Evolutionary conservation across 345 rosid species (phyloP).

Genomic region (Chamaenerion angustifolium): DNA sequence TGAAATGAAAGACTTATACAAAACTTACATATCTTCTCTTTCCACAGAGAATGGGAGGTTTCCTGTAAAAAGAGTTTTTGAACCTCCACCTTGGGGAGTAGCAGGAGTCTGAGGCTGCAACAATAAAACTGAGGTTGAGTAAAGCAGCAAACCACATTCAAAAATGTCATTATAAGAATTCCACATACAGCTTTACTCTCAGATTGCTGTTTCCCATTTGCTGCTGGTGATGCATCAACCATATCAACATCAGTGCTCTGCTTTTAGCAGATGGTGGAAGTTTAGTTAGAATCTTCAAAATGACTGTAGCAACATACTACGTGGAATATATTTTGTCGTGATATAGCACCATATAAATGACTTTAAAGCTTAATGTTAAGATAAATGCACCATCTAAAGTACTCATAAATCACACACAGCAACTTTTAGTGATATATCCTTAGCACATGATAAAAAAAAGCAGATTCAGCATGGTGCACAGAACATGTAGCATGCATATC

Average conservation of each 20-base stretch:
- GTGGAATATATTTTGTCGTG: too few relatives aligned
- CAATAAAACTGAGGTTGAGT: neutral
- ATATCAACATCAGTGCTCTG: conserved; percentile 53
- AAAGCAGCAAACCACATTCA: neutral
- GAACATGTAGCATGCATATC: too few relatives aligned
- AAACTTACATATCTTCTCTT: conserved; percentile 50
- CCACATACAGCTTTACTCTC: conserved; percentile 27
- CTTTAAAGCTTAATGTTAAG: too few relatives aligned
- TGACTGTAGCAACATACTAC: too few relatives aligned
- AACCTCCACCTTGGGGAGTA: conserved; percentile 36
- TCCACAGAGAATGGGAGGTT: conserved; percentile 54
- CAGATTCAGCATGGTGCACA: too few relatives aligned
- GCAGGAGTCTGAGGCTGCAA: conserved; percentile 54
- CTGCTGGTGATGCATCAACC: conserved; percentile 35
- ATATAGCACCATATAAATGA: too few relatives aligned
- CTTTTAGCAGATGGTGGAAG: neutral
- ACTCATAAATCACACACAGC: too few relatives aligned
- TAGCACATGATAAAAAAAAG: too few relatives aligned
- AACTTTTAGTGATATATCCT: too few relatives aligned
- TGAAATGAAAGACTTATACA: neutral
- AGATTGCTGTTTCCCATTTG: conserved; percentile 14
- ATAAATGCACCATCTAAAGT: too few relatives aligned
- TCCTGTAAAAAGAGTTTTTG: conserved; percentile 57
- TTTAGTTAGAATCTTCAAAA: neutral
- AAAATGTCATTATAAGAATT: neutral